Base-by-base conservation (phyloP, 768 basidiomycete genomes). In the Ramaria sp. region DNA sequence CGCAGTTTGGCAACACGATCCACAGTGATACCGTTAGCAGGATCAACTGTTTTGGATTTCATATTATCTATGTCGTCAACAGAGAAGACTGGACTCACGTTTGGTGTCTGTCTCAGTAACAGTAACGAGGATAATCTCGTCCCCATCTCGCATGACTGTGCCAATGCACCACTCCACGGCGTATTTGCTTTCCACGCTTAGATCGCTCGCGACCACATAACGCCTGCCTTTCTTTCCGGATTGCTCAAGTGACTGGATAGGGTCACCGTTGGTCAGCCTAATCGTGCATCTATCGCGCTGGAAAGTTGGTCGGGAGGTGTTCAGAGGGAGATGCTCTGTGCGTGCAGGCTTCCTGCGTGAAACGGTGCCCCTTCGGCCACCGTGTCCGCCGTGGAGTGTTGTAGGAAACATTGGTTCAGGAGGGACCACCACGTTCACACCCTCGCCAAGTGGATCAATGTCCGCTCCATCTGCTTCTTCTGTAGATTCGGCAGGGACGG, bases 91-190 rank as follows among this genome's bases (percentile, higher is more conserved):
- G 37, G 27, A 67, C 81, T 58, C 62, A 90, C 92, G 78, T 74
- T 94, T 97, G 46, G 75, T 75, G 62, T 98, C 96, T 62, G 91
- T 94, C 69, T 99, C 96, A 50, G 89, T 83, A 1, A 97, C 87
- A 2, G 86, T 91, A 0, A 96, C 88, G 59, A 98, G 77, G 59
- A 94, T 76, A 84, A 92, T 73, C 70, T 94, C 89, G 64, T 99
- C 96, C 1, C 95, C 95, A 69, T 97, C 93, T 60, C 93, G 74
- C 59, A 96, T 72, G 2, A 97, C 95, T 0, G 95, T 97, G 2
- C 94, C 95, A 54, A 98, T 94, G 10, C 89, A 91, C 96, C 95
- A 99, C 69, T 98, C 94, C 6, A 98, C 82, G 0, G 96, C 96
- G 69, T 94, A 99, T 34, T 86, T 77, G 69, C 84, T 86, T 72